phyloP scores from a whole-genome alignment of 2,329 filamentous ascomycete genomes.

The Byssochlamys sp. region DNA sequence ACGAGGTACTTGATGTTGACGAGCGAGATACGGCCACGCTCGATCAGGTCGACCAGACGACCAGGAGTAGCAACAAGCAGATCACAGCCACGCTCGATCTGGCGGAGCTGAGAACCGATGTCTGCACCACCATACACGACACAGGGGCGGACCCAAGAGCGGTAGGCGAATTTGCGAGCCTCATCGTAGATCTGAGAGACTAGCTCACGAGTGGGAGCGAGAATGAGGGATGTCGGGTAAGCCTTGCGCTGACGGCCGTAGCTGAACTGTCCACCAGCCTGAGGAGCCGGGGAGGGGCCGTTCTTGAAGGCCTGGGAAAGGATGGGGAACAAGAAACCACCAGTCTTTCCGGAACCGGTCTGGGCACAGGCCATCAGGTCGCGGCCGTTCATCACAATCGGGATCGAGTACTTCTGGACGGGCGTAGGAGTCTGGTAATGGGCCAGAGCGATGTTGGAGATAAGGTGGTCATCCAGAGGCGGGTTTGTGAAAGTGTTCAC shows the following conservation, averaged over 20 bases:
- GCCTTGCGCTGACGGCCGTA: slow-evolving; percentile 95
- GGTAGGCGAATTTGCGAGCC: slow-evolving; percentile 94
- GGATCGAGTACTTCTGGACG: slow-evolving; percentile 98
- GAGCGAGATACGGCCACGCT: slow-evolving; percentile 94
- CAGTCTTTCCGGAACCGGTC: slow-evolving; percentile 99
- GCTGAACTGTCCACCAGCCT: slow-evolving; percentile 52
- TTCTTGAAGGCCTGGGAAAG: slow-evolving; percentile 92
- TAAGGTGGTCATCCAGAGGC: slow-evolving; percentile 84
- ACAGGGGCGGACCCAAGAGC: slow-evolving; percentile 95
- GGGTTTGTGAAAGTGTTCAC: slow-evolving; percentile 86
- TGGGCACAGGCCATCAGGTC: slow-evolving; percentile 99
- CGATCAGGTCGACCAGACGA: slow-evolving; percentile 93
- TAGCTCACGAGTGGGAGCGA: slow-evolving; percentile 93
- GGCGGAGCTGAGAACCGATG: slow-evolving; percentile 92
- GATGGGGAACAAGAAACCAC: slow-evolving; percentile 98
- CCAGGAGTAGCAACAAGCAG: slow-evolving; percentile 92
- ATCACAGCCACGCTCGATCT: slow-evolving; percentile 96
- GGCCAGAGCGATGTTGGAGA: slow-evolving; percentile 85
- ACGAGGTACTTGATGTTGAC: slow-evolving; percentile 99
- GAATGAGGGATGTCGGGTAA: slow-evolving; percentile 87
- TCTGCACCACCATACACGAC: slow-evolving; percentile 99
- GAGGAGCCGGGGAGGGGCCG: slow-evolving; percentile 61
- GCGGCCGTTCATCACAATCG: slow-evolving; percentile 94
- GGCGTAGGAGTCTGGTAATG: slow-evolving; percentile 93
- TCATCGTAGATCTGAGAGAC: slow-evolving; percentile 98